phyloP scores from a whole-genome alignment of 441 rosid genomes.

The Kokia cookei region DNA sequence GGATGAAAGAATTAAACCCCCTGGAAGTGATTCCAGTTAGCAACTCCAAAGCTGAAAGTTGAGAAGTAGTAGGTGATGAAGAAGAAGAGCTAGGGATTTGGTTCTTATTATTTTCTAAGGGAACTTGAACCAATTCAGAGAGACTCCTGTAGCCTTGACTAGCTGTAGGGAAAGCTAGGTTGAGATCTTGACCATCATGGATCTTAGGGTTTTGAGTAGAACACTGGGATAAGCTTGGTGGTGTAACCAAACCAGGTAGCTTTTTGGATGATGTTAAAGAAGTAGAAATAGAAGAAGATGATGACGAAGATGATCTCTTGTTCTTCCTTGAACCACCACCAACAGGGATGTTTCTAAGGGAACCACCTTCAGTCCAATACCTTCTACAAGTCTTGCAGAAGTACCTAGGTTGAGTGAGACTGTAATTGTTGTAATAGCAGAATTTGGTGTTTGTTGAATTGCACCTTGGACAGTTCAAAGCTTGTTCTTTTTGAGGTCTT shows the following conservation, averaged over 20 bases:
- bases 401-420: slow-evolving; percentile 91
- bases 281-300: slow-evolving; percentile 13
- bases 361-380: slow-evolving; percentile 97
- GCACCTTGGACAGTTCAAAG: slow-evolving; percentile 90
- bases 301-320: slow-evolving; percentile 53
- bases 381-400: slow-evolving; percentile 88
- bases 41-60: slow-evolving; percentile 54
- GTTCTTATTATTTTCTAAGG: slow-evolving; percentile 30
- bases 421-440: slow-evolving; percentile 96
- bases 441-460: slow-evolving; percentile 89
- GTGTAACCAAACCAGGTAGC: slow-evolving; percentile 48
- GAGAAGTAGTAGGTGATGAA: slow-evolving; percentile 18
- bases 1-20: slow-evolving; percentile 49
- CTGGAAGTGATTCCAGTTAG: slow-evolving; percentile 50
- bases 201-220: slow-evolving; percentile 50
- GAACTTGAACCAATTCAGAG: slow-evolving; percentile 52
- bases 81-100: slow-evolving; percentile 23
- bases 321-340: slow-evolving; percentile 92
- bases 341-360: slow-evolving; percentile 86
- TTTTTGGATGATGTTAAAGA: slow-evolving; percentile 39
- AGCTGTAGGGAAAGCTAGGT: slow-evolving; percentile 46
- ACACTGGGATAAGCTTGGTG: slow-evolving; percentile 24
- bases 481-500: slow-evolving; percentile 67
- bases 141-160: slow-evolving; percentile 43
- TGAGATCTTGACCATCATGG: slow-evolving; percentile 74